A percentile compares a stretch with the other conserved stretches of the same genome.
These are phyloP conservation scores for Zangia roseola DNA, from an alignment of 768 basidiomycete species.

Conservation along the genomic window DNA sequence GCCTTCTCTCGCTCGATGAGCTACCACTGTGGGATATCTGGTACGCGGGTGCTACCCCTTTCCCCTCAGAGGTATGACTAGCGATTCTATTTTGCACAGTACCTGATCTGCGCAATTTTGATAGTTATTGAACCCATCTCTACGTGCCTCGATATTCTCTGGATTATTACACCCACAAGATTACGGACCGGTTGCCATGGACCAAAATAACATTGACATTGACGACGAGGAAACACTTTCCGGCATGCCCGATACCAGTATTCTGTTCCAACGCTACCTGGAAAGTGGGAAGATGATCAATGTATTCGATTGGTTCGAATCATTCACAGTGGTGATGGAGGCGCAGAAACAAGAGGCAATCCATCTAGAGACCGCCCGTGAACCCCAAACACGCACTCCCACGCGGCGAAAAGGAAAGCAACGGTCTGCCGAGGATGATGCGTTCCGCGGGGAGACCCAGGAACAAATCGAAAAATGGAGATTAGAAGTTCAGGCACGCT, in stretches of 20 bases:
- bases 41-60: conserved; percentile 65
- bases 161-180: conserved; percentile 61
- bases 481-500: conserved; percentile 70
- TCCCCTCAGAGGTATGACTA: conserved; percentile 60
- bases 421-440: conserved; percentile 22
- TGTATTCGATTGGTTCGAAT: conserved; percentile 85
- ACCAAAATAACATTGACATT: conserved; percentile 7
- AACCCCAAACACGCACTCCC: conserved; percentile 12
- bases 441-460: conserved; percentile 24
- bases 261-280: conserved; percentile 73
- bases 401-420: conserved; percentile 26
- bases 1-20: conserved; percentile 48
- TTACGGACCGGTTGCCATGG: conserved; percentile 29
- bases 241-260: conserved; percentile 70
- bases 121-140: conserved; percentile 69
- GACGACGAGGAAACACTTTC: conserved; percentile 39
- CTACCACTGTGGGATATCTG: conserved; percentile 65
- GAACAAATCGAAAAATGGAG: conserved; percentile 52
- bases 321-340: conserved; percentile 68
- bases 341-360: conserved; percentile 38
- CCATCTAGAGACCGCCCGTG: not conserved
- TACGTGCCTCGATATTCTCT: conserved; percentile 57
- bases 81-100: not conserved
- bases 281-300: conserved; percentile 84
- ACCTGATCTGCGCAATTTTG: not conserved